Percentiles rank a stretch among this genome's conserved stretches.
phyloP scores from a whole-genome alignment of 2,329 filamentous ascomycete genomes.

The Juglanconis sp. region DNA sequence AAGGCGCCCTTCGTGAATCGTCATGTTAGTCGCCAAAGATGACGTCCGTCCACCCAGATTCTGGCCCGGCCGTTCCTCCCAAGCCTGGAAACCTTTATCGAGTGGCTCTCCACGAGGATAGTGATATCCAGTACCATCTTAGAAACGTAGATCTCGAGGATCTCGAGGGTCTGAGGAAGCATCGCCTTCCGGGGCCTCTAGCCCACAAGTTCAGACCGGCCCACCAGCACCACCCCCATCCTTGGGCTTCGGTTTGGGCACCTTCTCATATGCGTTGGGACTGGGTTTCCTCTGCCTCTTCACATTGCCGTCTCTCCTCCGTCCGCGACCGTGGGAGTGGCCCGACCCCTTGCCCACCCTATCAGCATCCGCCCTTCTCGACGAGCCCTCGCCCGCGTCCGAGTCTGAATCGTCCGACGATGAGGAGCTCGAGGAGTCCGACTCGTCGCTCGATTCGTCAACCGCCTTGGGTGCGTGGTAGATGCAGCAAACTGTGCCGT shows the following conservation, averaged over 20 bases:
- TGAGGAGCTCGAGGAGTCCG: conserved; percentile 53
- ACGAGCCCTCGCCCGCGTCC: conserved; percentile 41
- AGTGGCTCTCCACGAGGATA: no score
- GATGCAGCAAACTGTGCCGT: conserved; percentile 84
- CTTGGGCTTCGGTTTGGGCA: conserved; percentile 17
- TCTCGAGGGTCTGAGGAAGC: neutral
- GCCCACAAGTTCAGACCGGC: neutral
- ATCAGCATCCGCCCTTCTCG: conserved; percentile 27
- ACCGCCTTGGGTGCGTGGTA: conserved; percentile 83
- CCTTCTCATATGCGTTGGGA: conserved; percentile 19
- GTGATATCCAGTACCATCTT: neutral
- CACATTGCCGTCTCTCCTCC: conserved; percentile 2
- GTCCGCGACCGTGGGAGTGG: conserved; percentile 7
- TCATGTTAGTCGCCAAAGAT: no score
- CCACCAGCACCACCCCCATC: conserved; percentile 8
- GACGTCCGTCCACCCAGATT: no score
- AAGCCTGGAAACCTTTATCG: no score
- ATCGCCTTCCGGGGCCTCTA: no score
- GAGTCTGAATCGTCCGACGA: conserved; percentile 27
- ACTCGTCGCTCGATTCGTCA: conserved; percentile 76
- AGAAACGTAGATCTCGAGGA: neutral
- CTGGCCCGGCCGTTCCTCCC: no score
- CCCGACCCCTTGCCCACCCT: conserved; percentile 7
- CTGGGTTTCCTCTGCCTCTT: conserved; percentile 15
- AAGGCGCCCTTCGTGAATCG: no score